phyloP scores from a whole-genome alignment of 2,329 filamentous ascomycete species.

The Biscogniauxia marginata region DNA sequence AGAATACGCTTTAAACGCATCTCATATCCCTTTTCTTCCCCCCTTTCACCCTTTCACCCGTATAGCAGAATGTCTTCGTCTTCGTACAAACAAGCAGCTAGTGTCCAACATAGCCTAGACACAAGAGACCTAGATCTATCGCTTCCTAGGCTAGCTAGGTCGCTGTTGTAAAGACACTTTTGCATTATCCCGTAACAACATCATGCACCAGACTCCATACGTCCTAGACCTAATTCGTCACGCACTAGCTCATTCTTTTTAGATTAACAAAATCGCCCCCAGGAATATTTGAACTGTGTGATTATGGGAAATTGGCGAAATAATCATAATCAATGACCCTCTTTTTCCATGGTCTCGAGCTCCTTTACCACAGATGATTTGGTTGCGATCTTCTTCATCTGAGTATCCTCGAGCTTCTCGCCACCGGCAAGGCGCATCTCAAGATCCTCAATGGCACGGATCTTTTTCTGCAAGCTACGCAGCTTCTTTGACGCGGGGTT shows the following conservation, averaged over 20 bases:
- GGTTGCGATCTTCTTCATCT: conserved; percentile 96
- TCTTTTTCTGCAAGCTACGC: conserved; percentile 90
- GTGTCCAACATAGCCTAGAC: background rate
- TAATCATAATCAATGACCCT: conserved; percentile 17
- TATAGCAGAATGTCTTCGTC: background rate
- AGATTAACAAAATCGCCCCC: background rate
- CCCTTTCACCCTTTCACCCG: background rate
- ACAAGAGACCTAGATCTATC: background rate
- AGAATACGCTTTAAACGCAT: too few species aligned
- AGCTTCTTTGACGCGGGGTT: conserved; percentile 92
- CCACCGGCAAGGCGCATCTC: conserved; percentile 94
- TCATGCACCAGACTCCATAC: background rate
- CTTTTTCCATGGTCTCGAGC: conserved; percentile 59
- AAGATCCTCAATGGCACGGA: conserved; percentile 93
- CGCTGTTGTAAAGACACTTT: background rate
- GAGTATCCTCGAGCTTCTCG: conserved; percentile 96
- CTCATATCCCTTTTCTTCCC: background rate
- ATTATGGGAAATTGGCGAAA: background rate
- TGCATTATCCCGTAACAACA: background rate
- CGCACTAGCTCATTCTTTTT: background rate
- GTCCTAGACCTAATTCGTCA: background rate
- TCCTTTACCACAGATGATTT: conserved; percentile 84
- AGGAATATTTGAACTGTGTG: background rate
- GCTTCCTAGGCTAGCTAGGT: background rate
- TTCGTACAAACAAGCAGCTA: background rate